Evolutionary conservation across 2,329 filamentous ascomycete genomes (phyloP), one percentile per base, ranked within the genome.

Genomic region (Nakataea oryzae): DNA sequence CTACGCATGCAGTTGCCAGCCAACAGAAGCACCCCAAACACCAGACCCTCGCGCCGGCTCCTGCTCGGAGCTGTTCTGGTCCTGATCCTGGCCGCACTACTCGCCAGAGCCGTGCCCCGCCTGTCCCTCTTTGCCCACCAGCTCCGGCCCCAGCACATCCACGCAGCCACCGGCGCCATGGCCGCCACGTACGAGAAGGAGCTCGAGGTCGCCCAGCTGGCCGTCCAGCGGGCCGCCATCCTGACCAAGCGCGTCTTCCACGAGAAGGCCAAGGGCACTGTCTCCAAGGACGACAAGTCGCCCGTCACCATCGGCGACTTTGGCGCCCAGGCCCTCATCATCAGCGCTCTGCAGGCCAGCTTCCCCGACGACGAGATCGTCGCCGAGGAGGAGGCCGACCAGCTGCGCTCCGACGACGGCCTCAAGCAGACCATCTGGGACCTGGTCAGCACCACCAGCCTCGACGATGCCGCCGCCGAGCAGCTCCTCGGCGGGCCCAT

Each of bases 261-360:
- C 77, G 89, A 93, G 69, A 95, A 93, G 76, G 89, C 91, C 69
- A 97, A 97, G 79, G 93, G 93, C 69, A 97, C 95, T 57, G 82
- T 96, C 60, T 89, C 88, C 74, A 99, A 99, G 79, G 88, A 91
- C 75, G 95, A 99, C 81, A 91, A 91, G 73, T 96, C 93, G 12
- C 95, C 95, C 67, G 95, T 99, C 70, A 99, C 95, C 24, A 95
- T 97, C 69, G 95, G 93, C 74, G 95, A 99, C 78, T 97, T 96
- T 74, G 95, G 95, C 71, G 96, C 95, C 50, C 95, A 99, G 79
- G 93, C 95, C 34, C 85, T 99, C 67, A 96, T 99, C 76, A 96
- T 97, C 71, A 83, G 87, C 63, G 93, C 93, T 30, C 87, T 99
- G 68, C 87, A 88, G 75, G 85, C 90, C 76, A 91, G 89, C 76